A percentile compares a stretch with the other conserved stretches of the same genome.
Conservation (phyloP, 495 filamentous ascomycete species). For the Neurospora terricola region DNA sequence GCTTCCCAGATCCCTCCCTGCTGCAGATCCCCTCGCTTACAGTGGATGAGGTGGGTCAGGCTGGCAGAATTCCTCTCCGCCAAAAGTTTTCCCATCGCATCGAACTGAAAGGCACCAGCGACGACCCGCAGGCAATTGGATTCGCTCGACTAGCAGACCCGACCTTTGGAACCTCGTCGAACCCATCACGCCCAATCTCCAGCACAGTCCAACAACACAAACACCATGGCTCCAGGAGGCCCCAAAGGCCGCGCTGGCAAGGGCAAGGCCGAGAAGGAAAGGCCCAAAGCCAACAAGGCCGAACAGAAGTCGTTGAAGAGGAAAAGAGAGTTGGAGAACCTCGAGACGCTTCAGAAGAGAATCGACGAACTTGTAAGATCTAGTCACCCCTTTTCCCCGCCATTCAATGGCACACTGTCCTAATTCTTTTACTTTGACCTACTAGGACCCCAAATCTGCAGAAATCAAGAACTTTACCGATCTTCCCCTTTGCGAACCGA, state of each 20-base stretch:
- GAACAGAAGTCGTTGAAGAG: slow-evolving; percentile 32
- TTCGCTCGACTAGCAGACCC: background rate
- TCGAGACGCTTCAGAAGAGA: slow-evolving; percentile 41
- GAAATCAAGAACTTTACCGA: slow-evolving; percentile 57
- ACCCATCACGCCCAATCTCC: slow-evolving; percentile 2
- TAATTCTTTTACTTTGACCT: background rate
- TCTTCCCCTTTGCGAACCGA: slow-evolving; percentile 81
- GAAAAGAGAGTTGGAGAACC: slow-evolving; percentile 43
- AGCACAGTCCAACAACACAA: background rate
- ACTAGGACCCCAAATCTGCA: slow-evolving; percentile 35
- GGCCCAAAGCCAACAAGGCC: slow-evolving; percentile 19
- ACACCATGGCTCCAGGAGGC: slow-evolving; percentile 13
- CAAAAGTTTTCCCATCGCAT: slow-evolving; percentile 19
- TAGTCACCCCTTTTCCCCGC: background rate
- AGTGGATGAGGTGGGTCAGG: slow-evolving; percentile 7
- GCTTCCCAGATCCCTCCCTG: background rate
- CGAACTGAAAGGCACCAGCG: background rate
- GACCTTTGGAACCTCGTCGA: slow-evolving; percentile 6
- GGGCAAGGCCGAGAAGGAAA: slow-evolving; percentile 7
- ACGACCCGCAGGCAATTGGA: background rate
- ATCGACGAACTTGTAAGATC: slow-evolving; percentile 29
- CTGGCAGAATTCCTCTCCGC: slow-evolving; percentile 27
- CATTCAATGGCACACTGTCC: background rate
- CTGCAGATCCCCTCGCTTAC: background rate
- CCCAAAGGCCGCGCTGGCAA: slow-evolving; percentile 10